Evolutionary conservation across 495 filamentous ascomycete species (phyloP), one percentile per base, ranked within the genome.

Genomic region (Aspergillus sparsus): DNA sequence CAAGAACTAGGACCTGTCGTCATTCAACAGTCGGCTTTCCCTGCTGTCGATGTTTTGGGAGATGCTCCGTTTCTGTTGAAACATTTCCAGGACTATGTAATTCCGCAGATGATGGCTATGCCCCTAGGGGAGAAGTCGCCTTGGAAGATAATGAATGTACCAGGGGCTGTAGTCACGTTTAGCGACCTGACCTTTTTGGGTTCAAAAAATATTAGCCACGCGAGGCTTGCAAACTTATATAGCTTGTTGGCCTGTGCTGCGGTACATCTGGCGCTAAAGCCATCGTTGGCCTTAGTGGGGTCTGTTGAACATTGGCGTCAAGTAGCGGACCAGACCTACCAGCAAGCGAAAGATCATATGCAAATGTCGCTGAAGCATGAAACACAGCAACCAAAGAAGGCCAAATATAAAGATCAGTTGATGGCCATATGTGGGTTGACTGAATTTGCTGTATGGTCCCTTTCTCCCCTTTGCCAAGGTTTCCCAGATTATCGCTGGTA

Each of bases 361-460:
- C 67, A 74, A 49, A 58, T 58, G 2, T 76, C 71, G 1, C 37
- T 76, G 16, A 66, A 68, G 27, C 34, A 66, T 7, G 73, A 76
- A 47, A 70, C 63, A 0, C 52, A 64, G 8, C 65, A 66, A 5
- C 63, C 69, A 9, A 76, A 72, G 41, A 70, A 69, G 44, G 70
- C 71, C 16, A 76, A 76, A 53, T 76, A 74, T 32, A 76, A 76
- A 53, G 73, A 76, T n/a, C 73, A 76, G 41, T 47, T 76, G 33
- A 76, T 76, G 73, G 72, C 73, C 7, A 64, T 68, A 4, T 72
- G 66, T 27, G 69, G 66, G 18, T 49, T 76, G 46, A 70, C 67
- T 7, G 65, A 71, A 39, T 74, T 67, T 57, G 68, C 73, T 2
- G 73, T 76, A 58, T 60, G 66, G 12, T 21, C 31, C 12, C 37